Evolutionary conservation across 2,329 filamentous ascomycete species (phyloP).

Genomic region (Hypoxylon sp.): DNA sequence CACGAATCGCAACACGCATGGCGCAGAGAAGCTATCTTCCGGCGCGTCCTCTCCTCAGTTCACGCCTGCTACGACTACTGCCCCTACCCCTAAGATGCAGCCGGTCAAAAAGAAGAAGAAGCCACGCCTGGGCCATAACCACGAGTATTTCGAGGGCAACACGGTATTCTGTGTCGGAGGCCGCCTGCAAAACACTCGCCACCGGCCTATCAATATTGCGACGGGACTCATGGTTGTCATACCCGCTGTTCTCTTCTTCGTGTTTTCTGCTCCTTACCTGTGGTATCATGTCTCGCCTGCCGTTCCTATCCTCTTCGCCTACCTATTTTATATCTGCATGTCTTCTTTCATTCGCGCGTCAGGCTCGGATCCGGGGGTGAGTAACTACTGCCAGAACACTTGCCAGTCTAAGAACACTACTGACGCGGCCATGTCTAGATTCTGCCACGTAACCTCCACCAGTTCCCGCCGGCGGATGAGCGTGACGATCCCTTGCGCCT

Average conservation of each 20-base stretch:
- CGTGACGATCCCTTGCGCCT: conserved; percentile 82
- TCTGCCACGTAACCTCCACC: conserved; percentile 88
- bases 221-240: conserved; percentile 83
- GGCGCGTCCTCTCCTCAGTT: conserved; percentile 77
- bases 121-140: conserved; percentile 71
- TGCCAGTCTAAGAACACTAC: not conserved
- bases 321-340: conserved; percentile 87
- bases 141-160: conserved; percentile 94
- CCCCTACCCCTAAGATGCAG: conserved; percentile 37
- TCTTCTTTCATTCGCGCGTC: conserved; percentile 96
- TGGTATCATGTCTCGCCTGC: conserved; percentile 89
- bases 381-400: conserved; percentile 48
- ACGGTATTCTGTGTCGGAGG: conserved; percentile 89
- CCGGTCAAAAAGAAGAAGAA: conserved; percentile 48
- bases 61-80: conserved; percentile 40
- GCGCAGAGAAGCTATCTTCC: conserved; percentile 85
- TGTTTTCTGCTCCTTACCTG: conserved; percentile 82
- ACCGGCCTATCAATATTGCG: conserved; percentile 86
- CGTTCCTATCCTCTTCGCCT: conserved; percentile 88
- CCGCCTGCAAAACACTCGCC: conserved; percentile 84
- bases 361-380: conserved; percentile 88
- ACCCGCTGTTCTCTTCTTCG: conserved; percentile 84
- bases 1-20: conserved; percentile 65
- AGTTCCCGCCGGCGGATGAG: conserved; percentile 77
- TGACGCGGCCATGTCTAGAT: conserved; percentile 69